Conservation (phyloP, 192 early-diverging fungal species). For the Coemansia sp. region DNA sequence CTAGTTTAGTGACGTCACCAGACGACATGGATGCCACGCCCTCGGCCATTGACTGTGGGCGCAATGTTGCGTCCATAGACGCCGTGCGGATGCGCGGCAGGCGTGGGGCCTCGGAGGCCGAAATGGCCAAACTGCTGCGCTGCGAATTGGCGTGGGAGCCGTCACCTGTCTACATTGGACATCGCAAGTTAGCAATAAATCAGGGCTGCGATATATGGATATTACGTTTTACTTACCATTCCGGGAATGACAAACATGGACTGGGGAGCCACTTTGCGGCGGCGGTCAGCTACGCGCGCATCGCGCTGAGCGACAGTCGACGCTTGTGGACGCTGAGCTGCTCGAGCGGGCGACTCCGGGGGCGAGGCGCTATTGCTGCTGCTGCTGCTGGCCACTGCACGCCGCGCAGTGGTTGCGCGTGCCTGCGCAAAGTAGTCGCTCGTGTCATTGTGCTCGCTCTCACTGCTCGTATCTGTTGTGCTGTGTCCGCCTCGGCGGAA, state of each 20-base stretch:
- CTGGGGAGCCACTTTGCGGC: slow-evolving; percentile 36
- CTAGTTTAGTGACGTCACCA: not conserved
- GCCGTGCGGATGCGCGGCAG: slow-evolving; percentile 24
- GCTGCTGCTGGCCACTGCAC: slow-evolving; percentile 2
- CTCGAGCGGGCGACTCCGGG: not conserved
- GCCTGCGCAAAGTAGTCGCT: not conserved
- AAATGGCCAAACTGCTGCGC: slow-evolving; percentile 30
- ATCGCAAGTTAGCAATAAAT: not conserved
- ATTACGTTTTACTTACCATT: slow-evolving; percentile 25
- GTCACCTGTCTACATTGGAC: not conserved
- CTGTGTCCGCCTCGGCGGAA: not conserved
- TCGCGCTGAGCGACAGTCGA: slow-evolving; percentile 18
- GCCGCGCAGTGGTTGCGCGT: slow-evolving; percentile 1
- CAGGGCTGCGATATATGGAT: not conserved
- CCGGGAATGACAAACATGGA: slow-evolving; percentile 36
- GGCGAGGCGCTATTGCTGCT: slow-evolving; percentile 3
- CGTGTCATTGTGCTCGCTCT: slow-evolving; percentile 9
- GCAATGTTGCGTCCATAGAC: slow-evolving; percentile 20
- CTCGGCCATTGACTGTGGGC: slow-evolving; percentile 17
- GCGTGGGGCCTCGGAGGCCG: slow-evolving; percentile 23
- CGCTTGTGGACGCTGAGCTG: slow-evolving; percentile 6
- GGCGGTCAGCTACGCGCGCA: slow-evolving; percentile 17
- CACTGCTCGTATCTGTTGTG: slow-evolving; percentile 6
- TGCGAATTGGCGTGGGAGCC: slow-evolving; percentile 12
- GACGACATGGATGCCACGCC: not conserved